Evolutionary conservation across 2,329 filamentous ascomycete species (phyloP).

Genomic region (Cercospora janseana): DNA sequence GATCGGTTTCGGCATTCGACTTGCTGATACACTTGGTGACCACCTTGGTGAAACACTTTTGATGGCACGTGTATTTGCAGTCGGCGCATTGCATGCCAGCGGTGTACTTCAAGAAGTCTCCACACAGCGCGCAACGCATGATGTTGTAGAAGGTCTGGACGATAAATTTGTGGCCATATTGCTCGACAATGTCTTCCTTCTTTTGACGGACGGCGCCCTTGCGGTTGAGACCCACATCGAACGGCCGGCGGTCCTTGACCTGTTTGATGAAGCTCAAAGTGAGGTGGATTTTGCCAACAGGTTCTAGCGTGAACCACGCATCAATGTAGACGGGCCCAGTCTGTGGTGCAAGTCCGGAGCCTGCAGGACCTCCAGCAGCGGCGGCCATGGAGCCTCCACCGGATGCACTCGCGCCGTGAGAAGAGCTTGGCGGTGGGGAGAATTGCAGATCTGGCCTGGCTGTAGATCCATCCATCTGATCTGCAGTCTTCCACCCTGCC

Average conservation of each 20-base stretch:
- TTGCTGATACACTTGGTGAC: slow-evolving; percentile 99
- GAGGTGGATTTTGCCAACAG: slow-evolving; percentile 86
- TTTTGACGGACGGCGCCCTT: slow-evolving; percentile 95
- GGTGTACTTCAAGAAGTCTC: slow-evolving; percentile 97
- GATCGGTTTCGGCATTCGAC: slow-evolving; percentile 96
- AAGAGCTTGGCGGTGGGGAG: slow-evolving; percentile 48
- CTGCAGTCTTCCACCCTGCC: slow-evolving; percentile 94
- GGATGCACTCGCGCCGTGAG: slow-evolving; percentile 33
- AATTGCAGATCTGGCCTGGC: slow-evolving; percentile 56
- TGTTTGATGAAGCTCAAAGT: slow-evolving; percentile 91
- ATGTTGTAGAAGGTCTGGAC: slow-evolving; percentile 99
- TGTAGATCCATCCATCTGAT: slow-evolving; percentile 74
- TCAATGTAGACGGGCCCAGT: slow-evolving; percentile 66
- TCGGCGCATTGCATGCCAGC: slow-evolving; percentile 99
- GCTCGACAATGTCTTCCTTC: slow-evolving; percentile 97
- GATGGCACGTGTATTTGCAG: slow-evolving; percentile 99
- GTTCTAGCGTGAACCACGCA: slow-evolving; percentile 95
- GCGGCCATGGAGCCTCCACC: slow-evolving; percentile 39
- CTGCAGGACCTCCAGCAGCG: slow-evolving; percentile 41
- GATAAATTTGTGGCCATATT: slow-evolving; percentile 98
- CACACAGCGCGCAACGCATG: slow-evolving; percentile 97
- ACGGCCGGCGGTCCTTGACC: slow-evolving; percentile 74
- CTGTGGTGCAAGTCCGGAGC: slow-evolving; percentile 49
- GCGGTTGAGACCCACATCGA: slow-evolving; percentile 86
- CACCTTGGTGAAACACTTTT: slow-evolving; percentile 93